These are phyloP conservation scores for Pneumocystis wakefieldiae DNA, from an alignment of 1,139 yeast species.

Conservation along the genomic window DNA sequence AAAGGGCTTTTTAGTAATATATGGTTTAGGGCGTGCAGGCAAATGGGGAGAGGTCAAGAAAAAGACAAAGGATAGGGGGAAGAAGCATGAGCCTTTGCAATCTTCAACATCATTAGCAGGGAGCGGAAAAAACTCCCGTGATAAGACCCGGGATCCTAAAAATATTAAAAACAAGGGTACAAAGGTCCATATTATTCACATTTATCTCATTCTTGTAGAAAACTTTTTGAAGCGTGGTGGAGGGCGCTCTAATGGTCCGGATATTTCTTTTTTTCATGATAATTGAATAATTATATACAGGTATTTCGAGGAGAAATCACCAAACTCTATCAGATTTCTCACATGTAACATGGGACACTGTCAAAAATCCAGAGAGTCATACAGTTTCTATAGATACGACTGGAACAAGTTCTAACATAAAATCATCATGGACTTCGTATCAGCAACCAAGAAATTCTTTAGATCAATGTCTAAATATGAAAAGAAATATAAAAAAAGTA, in stretches of 20 bases:
- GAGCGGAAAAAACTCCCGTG: background rate
- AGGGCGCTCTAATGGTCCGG: background rate
- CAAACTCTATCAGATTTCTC: background rate
- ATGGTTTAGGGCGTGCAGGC: background rate
- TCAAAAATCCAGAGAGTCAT: background rate
- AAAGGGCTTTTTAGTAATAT: background rate
- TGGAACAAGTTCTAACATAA: background rate
- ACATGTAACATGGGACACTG: background rate
- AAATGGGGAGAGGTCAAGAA: background rate
- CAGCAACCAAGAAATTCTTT: background rate
- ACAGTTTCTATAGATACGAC: background rate
- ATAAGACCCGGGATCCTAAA: background rate
- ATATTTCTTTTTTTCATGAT: background rate
- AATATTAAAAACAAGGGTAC: background rate
- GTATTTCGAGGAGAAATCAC: background rate
- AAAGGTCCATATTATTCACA: background rate
- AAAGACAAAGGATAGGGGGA: background rate
- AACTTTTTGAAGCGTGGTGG: background rate
- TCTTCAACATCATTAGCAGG: background rate
- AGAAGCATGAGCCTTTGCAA: background rate
- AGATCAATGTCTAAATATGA: background rate
- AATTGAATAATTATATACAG: background rate
- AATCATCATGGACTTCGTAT: background rate
- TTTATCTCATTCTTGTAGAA: background rate
- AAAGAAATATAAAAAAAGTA: background rate